Percentiles rank a stretch among this genome's conserved stretches.
These are phyloP conservation scores for Mycena maculata DNA, from an alignment of 768 basidiomycete species.

Conservation along the genomic window DNA sequence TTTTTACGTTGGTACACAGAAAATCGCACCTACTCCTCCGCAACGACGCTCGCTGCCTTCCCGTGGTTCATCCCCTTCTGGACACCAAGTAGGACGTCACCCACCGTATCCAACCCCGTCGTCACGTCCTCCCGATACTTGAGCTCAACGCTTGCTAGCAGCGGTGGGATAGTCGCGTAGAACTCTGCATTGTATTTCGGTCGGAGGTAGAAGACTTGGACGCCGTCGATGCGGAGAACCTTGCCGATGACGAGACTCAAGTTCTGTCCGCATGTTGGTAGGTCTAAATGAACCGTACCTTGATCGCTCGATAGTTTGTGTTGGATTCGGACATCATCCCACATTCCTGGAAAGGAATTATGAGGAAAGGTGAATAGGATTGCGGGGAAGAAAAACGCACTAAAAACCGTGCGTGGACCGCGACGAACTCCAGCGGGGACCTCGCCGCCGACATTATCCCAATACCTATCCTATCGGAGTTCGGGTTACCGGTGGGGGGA, in stretches of 20 bases:
- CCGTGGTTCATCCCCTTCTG: constrained; percentile 46
- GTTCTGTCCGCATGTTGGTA: no score
- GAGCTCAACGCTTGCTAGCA: constrained; percentile 58
- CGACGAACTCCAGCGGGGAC: constrained; percentile 62
- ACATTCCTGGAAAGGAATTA: constrained; percentile 53
- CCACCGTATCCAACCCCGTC: constrained; percentile 53
- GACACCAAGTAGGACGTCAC: constrained; percentile 44
- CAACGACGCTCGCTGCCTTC: constrained; percentile 30
- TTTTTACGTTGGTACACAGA: no score
- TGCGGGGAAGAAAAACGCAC: constrained; percentile 49
- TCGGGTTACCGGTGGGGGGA: background rate
- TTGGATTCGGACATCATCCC: constrained; percentile 56
- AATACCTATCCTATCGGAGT: constrained; percentile 48
- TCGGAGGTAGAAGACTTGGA: constrained; percentile 49
- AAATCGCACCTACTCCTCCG: constrained; percentile 22
- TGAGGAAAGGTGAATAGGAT: no score
- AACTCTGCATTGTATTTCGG: constrained; percentile 56
- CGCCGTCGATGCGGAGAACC: constrained; percentile 53
- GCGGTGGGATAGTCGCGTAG: constrained; percentile 52
- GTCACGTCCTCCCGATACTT: constrained; percentile 60
- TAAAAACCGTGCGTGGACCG: constrained; percentile 60
- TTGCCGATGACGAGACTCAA: constrained; percentile 53
- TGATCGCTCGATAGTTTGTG: constrained; percentile 41
- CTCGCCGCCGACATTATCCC: constrained; percentile 72
- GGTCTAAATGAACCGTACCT: constrained; percentile 33